Base-by-base conservation (phyloP, 768 basidiomycete species). In the Suillus cothurnatus region DNA sequence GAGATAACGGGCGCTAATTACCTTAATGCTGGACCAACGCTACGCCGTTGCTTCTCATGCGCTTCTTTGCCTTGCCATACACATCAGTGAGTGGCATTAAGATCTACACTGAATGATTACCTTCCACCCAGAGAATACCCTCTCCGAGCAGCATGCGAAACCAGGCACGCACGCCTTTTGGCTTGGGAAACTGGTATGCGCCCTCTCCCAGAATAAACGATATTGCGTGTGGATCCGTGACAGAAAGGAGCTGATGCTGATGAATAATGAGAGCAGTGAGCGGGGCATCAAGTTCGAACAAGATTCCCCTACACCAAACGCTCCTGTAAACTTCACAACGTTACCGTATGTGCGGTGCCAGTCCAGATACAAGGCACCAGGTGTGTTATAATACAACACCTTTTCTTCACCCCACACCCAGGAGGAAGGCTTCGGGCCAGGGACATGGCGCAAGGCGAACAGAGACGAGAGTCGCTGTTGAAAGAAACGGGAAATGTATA, bases 51-150 rank as follows among this genome's bases (percentile, higher is more conserved):
- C 61, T 73, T 80, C 70, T 88, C 86, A 61, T 88, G 87, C 3
- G 82, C 82, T 47, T 81, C 79, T 71, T 82, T 87, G 0, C 86
- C 86, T 88, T 55, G 9, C 39, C 26, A 64, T 38, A 47, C 45
- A 39, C 62, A 57, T 34, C 19, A 61, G 71, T 31, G 23, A 62
- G 47, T 61, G 21, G 63, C 28, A 32, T 26, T 15, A 53, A 63
- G 28, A 41, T 49, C 59, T 59, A 67, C 19, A 57, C 56, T 8
- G 61, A 52, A 43, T 66, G 32, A 43, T 72, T 50, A 84, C 88
- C 88, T 83, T 89, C 88, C 14, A 87, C 81, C 84, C 86, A 88
- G 28, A 89, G 83, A 63, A 89, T 84, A 26, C 88, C 87, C 73
- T 88, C 81, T 15, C 88, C 88, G 7, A 88, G 78, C 2, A 86